Evolutionary conservation across 345 rosid genomes (phyloP), one percentile per base, ranked within the genome.

Genomic region (Aurinia saxatilis): DNA sequence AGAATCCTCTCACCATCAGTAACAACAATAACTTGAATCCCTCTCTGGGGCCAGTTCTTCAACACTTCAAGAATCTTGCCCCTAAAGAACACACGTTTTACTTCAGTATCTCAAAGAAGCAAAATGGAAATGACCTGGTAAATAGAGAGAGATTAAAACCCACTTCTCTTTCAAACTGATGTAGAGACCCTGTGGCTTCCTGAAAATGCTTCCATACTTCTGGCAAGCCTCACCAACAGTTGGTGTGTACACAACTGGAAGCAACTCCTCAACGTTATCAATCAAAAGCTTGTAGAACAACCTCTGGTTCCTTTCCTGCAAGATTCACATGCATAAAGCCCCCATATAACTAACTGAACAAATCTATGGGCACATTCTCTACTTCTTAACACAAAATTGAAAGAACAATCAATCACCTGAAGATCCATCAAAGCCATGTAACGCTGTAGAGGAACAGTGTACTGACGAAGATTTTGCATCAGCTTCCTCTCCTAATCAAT

Each of bases 211-310:
- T 1, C 99, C 97, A 51, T 90, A 93, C 69, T 93, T 93, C 80
- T 93, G 97, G 75, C 99, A 93, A 75, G 97, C 99, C 76, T 93
- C 99, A 7, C 96, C 99, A 53, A 93, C 99, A 5, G 97, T 93
- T 23, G 97, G 99, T 50, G 99, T 93, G 79, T 93, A 93, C 58
- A 93, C 99, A 57, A 93, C 82, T 2, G 97, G 99, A 16, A 93
- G 88, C 29, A 93, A 77, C 68, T 93, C 99, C 81, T 93, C 95
- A 11, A 93, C 99, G 48, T 93, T 84, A 67, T 90, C 99, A 9
- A 93, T 73, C 71, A 93, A 77, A 55, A 93, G 95, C 87, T 90
- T 93, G 73, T 90, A 93, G 72, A 93, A 93, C 41, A 90, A 69
- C 75, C 87, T 84, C 74, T 87, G 95, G 65, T 93, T 93, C 72